These are phyloP conservation scores for Knufia fluminis DNA, from an alignment of 2,329 filamentous ascomycete species.

Conservation along the genomic window DNA sequence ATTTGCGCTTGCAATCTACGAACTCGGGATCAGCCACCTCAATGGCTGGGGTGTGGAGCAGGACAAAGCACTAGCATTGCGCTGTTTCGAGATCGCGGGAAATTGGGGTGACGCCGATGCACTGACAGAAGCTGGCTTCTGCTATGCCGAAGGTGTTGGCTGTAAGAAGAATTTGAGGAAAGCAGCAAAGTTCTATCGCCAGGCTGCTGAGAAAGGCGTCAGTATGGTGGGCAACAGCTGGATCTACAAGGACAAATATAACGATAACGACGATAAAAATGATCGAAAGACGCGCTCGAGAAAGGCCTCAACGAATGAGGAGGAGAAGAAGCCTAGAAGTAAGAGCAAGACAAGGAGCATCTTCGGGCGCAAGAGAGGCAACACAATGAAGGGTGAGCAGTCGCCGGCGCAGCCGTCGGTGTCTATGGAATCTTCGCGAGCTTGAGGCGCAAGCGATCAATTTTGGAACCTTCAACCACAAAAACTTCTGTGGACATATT, in stretches of 20 bases:
- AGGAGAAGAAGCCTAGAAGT: conserved; percentile 1
- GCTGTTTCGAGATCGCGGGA: conserved; percentile 94
- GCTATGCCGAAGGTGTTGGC: conserved; percentile 85
- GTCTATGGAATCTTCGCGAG: background rate
- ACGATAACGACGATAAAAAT: conserved; percentile 7
- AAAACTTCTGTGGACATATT: background rate
- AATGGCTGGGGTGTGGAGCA: conserved; percentile 97
- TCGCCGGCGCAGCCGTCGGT: background rate
- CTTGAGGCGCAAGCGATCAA: background rate
- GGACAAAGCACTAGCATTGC: conserved; percentile 75
- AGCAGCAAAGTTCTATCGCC: conserved; percentile 80
- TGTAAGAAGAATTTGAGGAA: conserved; percentile 96
- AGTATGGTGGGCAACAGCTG: conserved; percentile 98
- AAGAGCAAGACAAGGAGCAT: conserved; percentile 10
- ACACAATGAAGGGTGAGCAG: background rate
- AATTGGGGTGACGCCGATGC: conserved; percentile 94
- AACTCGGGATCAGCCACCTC: conserved; percentile 92
- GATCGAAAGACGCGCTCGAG: background rate
- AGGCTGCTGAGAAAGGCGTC: conserved; percentile 86
- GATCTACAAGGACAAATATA: conserved; percentile 31
- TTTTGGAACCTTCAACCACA: background rate
- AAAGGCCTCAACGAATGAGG: background rate
- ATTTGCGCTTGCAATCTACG: conserved; percentile 91
- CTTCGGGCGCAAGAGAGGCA: conserved; percentile 7
- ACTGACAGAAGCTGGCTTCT: conserved; percentile 87